Conservation (phyloP, 2,329 filamentous ascomycete genomes). For the Colletotrichum liaoningense region DNA sequence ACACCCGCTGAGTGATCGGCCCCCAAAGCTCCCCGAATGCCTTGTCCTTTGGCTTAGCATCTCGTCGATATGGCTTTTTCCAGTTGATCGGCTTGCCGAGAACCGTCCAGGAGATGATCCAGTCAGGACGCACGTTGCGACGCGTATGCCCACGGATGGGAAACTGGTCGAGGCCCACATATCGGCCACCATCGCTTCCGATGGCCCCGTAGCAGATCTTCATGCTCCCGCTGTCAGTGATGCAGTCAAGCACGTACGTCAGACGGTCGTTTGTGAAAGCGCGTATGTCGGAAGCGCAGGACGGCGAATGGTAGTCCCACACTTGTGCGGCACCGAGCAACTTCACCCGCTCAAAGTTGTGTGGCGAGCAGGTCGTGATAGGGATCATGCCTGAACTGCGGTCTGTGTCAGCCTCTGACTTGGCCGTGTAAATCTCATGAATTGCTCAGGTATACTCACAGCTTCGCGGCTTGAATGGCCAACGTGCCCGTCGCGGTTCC, state of each 20-base stretch:
- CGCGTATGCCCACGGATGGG: neutral
- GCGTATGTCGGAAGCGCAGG: slow-evolving; percentile 48
- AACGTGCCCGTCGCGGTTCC: too few species aligned
- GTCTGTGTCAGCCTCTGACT: neutral
- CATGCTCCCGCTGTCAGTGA: slow-evolving; percentile 48
- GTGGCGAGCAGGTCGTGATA: slow-evolving; percentile 57
- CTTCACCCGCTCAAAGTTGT: slow-evolving; percentile 54
- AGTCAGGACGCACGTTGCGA: too few species aligned
- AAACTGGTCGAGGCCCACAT: slow-evolving; percentile 47
- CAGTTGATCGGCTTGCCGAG: too few species aligned
- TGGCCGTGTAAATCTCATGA: too few species aligned
- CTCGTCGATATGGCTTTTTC: too few species aligned
- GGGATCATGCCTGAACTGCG: slow-evolving; percentile 48
- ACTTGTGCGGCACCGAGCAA: slow-evolving; percentile 53
- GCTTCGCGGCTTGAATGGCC: too few species aligned
- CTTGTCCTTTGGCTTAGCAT: too few species aligned
- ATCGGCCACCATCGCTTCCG: slow-evolving; percentile 51
- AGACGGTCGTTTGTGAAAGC: slow-evolving; percentile 51
- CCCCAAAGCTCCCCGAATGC: too few species aligned
- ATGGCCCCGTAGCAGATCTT: slow-evolving; percentile 51
- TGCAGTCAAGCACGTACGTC: slow-evolving; percentile 54
- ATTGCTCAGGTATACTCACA: too few species aligned
- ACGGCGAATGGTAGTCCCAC: slow-evolving; percentile 57
- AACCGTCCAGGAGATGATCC: too few species aligned
- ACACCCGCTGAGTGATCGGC: too few species aligned